phyloP scores from a whole-genome alignment of 306 rosid genomes.

The Castanopsis chinensis region DNA sequence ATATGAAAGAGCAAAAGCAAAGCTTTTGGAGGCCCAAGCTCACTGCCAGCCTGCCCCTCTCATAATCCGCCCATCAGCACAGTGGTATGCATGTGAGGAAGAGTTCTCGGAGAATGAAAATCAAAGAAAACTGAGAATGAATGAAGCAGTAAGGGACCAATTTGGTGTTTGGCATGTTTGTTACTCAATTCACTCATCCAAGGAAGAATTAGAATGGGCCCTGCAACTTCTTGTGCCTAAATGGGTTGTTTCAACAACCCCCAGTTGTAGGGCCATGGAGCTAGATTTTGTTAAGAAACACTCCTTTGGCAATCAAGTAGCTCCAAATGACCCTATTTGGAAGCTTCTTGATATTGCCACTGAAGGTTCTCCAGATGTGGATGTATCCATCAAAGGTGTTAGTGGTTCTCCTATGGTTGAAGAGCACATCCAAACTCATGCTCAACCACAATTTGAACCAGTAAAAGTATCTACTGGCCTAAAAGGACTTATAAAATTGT shows the following conservation, averaged over 20 bases:
- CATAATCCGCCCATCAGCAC: constrained; percentile 69
- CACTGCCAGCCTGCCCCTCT: constrained; percentile 57
- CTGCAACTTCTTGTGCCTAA: constrained; percentile 73
- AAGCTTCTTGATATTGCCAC: constrained; percentile 55
- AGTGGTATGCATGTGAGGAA: constrained; percentile 75
- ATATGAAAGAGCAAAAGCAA: constrained; percentile 51
- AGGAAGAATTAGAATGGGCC: constrained; percentile 83
- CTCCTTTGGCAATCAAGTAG: constrained; percentile 38
- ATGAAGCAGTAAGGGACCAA: constrained; percentile 66
- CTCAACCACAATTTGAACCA: constrained; percentile 34
- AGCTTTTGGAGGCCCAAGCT: constrained; percentile 49
- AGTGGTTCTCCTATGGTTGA: constrained; percentile 33
- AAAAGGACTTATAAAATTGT: constrained; percentile 26
- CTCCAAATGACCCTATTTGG: constrained; percentile 41
- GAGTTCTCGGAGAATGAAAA: constrained; percentile 36
- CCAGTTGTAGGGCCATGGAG: constrained; percentile 74
- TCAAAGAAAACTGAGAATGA: constrained; percentile 43
- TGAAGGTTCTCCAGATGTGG: constrained; percentile 33
- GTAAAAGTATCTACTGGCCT: constrained; percentile 28
- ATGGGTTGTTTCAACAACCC: constrained; percentile 91
- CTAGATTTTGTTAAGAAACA: constrained; percentile 64
- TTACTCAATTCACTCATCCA: constrained; percentile 77
- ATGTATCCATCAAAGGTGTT: constrained; percentile 24
- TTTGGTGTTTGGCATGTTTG: constrained; percentile 90
- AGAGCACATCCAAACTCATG: constrained; percentile 27